Conservation (phyloP, 352 stramenopile genomes). For the Phytophthora pluvialis region DNA sequence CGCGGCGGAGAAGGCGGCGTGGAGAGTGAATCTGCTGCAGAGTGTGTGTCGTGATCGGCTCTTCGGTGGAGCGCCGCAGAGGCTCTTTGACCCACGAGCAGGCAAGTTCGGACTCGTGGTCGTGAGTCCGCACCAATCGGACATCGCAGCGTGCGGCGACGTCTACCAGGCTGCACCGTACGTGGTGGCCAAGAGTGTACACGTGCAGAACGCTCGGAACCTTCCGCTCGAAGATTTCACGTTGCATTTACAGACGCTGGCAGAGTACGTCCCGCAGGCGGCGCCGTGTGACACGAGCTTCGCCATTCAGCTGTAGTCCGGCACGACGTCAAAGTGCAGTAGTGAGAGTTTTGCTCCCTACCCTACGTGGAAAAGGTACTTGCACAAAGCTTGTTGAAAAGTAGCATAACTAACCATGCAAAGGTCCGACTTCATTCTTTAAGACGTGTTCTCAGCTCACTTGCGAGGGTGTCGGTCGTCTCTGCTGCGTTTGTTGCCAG, state of each 20-base stretch:
- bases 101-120: constrained; percentile 69
- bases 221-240: constrained; percentile 62
- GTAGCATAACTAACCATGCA: background rate
- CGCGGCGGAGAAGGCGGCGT: constrained; percentile 54
- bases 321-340: no score
- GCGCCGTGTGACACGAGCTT: constrained; percentile 61
- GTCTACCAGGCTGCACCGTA: constrained; percentile 63
- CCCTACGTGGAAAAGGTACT: no score
- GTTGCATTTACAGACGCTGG: constrained; percentile 58
- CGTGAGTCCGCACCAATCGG: constrained; percentile 62
- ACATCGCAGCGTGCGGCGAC: constrained; percentile 59
- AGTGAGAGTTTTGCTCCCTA: no score
- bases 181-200: constrained; percentile 65
- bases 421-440: constrained; percentile 22
- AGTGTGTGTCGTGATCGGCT: constrained; percentile 63
- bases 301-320: constrained; percentile 59
- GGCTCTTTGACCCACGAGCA: constrained; percentile 41
- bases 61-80: constrained; percentile 51
- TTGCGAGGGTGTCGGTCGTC: constrained; percentile 39
- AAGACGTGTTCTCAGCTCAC: constrained; percentile 26
- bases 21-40: constrained; percentile 60
- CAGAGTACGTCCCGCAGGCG: constrained; percentile 60
- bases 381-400: no score
- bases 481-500: constrained; percentile 56
- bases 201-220: constrained; percentile 55